phyloP scores from a whole-genome alignment of 768 basidiomycete genomes.

The Boletus vermiculosoides region DNA sequence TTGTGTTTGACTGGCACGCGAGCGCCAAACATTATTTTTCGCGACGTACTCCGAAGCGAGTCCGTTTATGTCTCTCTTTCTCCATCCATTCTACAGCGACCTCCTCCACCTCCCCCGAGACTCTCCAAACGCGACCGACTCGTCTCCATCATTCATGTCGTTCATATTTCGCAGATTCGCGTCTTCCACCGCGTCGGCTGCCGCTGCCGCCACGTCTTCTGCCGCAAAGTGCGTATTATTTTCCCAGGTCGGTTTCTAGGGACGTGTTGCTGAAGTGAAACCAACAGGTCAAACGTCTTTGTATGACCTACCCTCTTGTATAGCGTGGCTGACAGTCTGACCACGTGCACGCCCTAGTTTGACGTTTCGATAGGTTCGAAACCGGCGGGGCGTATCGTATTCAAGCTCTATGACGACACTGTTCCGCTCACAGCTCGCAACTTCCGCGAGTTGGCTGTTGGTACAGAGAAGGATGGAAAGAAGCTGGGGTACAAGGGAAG shows the following conservation, averaged over 20 bases:
- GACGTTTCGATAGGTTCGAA: slow-evolving; percentile 59
- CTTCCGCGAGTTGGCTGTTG: slow-evolving; percentile 78
- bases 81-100: slow-evolving; percentile 25
- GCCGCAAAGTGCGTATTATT: slow-evolving; percentile 14
- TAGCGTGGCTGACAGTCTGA: background rate
- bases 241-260: background rate
- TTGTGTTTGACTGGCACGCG: background rate
- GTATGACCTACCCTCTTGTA: slow-evolving; percentile 26
- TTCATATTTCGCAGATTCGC: slow-evolving; percentile 52
- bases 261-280: slow-evolving; percentile 3
- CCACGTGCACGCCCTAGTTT: slow-evolving; percentile 43
- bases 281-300: slow-evolving; percentile 27
- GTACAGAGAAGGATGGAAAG: slow-evolving; percentile 39
- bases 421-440: slow-evolving; percentile 81
- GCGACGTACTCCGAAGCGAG: background rate
- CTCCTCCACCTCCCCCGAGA: slow-evolving; percentile 19
- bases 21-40: slow-evolving; percentile 3
- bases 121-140: slow-evolving; percentile 10
- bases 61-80: slow-evolving; percentile 20
- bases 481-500: slow-evolving; percentile 73
- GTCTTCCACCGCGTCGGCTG: slow-evolving; percentile 44
- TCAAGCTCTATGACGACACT: slow-evolving; percentile 79
- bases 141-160: slow-evolving; percentile 39
- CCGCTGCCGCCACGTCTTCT: slow-evolving; percentile 14
- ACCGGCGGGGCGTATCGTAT: slow-evolving; percentile 69